Evolutionary conservation across 495 filamentous ascomycete genomes (phyloP), one percentile per base, ranked within the genome.

Genomic region (Friedmanniomyces simplex): DNA sequence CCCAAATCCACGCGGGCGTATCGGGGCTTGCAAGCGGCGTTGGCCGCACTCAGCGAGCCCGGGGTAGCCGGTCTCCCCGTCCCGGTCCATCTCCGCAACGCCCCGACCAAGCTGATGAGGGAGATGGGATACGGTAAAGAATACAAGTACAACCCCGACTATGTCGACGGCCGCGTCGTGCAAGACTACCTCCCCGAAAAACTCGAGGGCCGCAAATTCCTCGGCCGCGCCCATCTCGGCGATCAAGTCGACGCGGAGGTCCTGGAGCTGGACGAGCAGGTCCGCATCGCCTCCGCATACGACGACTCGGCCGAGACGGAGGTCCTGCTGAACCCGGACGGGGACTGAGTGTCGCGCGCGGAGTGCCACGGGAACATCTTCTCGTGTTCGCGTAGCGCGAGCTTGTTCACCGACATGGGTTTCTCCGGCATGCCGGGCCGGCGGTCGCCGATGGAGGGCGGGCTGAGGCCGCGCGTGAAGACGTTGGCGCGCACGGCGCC

Each of bases 111-210:
- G 64, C 65, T 96, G 63, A 94, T 98, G 93, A 87, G 88, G 62
- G 91, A 96, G 66, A 71, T 96, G 48, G 91, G 88, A 1, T 89
- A 88, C 62, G 93, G 93, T 11, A 83, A 77, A 50, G 89, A 87
- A 68, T 98, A 98, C 68, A 98, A 98, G 67, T 98, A 98, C 69
- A 94, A 94, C 64, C 93, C 93, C 0, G 84, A 89, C 63, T 98
- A 88, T 66, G 71, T 76, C 62, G 82, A 89, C 59, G 93, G 93
- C n/a, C 80, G 74, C 64, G 90, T 96, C 18, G 77, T 75, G 63
- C 93, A 98, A 71, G 87, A 93, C 47, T 98, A 98, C 73, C 69
- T 98, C 16, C 93, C 93, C 0, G 83, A 86, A 53, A 75, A 77
- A 57, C 67, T 98, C 25, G 68, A 69, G 34, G 87, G 80, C 5